phyloP scores from a whole-genome alignment of 176 grass and related monocot species.

The Musa troglodytarum region DNA sequence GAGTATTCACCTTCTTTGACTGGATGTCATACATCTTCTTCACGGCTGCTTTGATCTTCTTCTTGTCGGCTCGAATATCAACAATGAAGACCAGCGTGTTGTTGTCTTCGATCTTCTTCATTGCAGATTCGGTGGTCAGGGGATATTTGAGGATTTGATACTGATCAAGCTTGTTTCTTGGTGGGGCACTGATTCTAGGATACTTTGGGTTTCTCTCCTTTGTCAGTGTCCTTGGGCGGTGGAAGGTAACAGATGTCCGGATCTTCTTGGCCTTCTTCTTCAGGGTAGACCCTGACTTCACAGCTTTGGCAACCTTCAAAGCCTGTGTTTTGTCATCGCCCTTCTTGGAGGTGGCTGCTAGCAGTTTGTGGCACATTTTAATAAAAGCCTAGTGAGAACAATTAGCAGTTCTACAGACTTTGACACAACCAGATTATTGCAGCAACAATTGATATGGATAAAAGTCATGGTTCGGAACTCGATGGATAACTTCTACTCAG shows the following conservation, averaged over 20 bases:
- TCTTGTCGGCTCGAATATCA: not conserved
- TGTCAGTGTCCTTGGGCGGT: not conserved
- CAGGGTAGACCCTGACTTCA: not conserved
- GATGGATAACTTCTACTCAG: no score
- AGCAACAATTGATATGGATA: no score
- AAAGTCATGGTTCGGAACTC: no score
- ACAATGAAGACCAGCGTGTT: not conserved
- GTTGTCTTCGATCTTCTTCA: constrained; percentile 1
- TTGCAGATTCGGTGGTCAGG: not conserved
- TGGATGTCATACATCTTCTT: constrained; percentile 1
- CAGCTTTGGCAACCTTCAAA: not conserved
- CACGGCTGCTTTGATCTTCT: not conserved
- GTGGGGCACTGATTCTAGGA: not conserved
- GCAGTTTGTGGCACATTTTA: no score
- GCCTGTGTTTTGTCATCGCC: not conserved
- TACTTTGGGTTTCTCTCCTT: not conserved
- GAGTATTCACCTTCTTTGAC: not conserved
- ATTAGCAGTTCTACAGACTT: no score
- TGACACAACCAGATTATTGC: no score
- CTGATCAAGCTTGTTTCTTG: constrained; percentile 1
- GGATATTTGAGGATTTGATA: constrained; percentile 1
- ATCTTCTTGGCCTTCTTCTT: not conserved
- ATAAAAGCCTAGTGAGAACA: no score
- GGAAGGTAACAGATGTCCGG: not conserved
- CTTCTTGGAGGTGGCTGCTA: not conserved